These are phyloP conservation scores for Penicillium sp. DNA, from an alignment of 2,329 filamentous ascomycete genomes.

Conservation along the genomic window DNA sequence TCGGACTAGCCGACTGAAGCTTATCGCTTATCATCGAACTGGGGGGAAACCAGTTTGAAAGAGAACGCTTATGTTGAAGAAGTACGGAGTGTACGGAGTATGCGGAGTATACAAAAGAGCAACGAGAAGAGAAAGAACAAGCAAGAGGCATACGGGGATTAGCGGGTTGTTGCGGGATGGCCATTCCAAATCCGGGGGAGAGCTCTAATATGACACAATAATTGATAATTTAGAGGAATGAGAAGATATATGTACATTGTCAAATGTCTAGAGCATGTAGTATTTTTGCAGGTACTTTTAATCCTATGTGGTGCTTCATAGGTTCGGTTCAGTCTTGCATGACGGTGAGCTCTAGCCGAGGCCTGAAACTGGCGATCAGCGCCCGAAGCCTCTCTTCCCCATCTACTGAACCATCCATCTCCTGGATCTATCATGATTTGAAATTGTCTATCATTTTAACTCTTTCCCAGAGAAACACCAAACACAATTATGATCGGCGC, in stretches of 20 bases:
- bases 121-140: neutral
- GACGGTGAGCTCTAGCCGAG: conserved; percentile 31
- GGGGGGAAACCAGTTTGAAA: neutral
- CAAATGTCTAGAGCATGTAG: neutral
- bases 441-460: neutral
- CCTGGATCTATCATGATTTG: conserved; percentile 7
- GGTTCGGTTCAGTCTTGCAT: conserved; percentile 3
- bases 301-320: neutral
- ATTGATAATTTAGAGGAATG: neutral
- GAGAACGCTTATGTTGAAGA: neutral
- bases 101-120: neutral
- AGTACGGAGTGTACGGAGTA: neutral
- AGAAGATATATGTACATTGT: no score
- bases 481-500: conserved; percentile 60
- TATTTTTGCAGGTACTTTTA: neutral
- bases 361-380: conserved; percentile 24
- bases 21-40: conserved; percentile 28
- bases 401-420: conserved; percentile 13
- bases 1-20: conserved; percentile 17
- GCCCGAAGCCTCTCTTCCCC: conserved; percentile 18
- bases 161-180: conserved; percentile 5
- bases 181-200: conserved; percentile 17
- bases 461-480: conserved; percentile 1
- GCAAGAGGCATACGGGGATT: neutral
- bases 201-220: neutral